These are phyloP conservation scores for Colletotrichum higginsianum DNA, from an alignment of 2,329 filamentous ascomycete genomes.

Conservation along the genomic window DNA sequence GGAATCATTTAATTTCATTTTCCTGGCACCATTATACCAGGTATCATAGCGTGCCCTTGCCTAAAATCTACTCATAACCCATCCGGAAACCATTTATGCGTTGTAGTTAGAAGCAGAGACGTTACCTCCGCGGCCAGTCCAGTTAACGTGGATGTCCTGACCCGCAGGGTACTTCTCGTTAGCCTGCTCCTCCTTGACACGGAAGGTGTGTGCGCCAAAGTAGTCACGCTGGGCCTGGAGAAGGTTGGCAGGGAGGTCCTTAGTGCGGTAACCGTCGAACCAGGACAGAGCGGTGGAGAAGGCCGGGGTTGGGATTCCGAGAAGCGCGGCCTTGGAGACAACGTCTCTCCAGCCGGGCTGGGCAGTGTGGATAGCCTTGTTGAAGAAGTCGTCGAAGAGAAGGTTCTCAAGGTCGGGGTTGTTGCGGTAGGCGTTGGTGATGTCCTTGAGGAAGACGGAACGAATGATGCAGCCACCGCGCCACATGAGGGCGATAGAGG, in stretches of 20 bases:
- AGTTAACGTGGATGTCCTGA: conserved; percentile 98
- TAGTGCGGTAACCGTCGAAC: conserved; percentile 99
- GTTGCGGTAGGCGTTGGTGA: conserved; percentile 95
- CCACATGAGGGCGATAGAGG: conserved; percentile 99
- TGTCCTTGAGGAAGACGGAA: conserved; percentile 99
- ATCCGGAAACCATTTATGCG: conserved; percentile 73
- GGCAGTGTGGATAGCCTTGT: conserved; percentile 97
- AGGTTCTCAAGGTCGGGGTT: conserved; percentile 98
- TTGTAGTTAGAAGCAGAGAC: conserved; percentile 98
- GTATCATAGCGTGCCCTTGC: conserved; percentile 38
- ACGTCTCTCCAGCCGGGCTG: conserved; percentile 94
- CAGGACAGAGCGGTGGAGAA: conserved; percentile 98
- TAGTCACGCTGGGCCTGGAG: conserved; percentile 99
- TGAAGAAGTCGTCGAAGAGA: conserved; percentile 99
- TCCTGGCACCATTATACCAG: conserved; percentile 42
- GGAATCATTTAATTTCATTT: conserved; percentile 41
- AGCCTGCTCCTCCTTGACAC: conserved; percentile 85
- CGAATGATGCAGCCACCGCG: conserved; percentile 99
- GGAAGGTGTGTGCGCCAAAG: conserved; percentile 96
- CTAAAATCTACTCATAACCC: conserved; percentile 38
- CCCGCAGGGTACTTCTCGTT: conserved; percentile 85
- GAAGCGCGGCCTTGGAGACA: conserved; percentile 90
- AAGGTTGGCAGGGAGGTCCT: conserved; percentile 97
- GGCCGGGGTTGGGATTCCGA: conserved; percentile 95
- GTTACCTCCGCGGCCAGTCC: conserved; percentile 98